phyloP scores from a whole-genome alignment of 768 basidiomycete genomes.

The Mycena olivaceomarginata region DNA sequence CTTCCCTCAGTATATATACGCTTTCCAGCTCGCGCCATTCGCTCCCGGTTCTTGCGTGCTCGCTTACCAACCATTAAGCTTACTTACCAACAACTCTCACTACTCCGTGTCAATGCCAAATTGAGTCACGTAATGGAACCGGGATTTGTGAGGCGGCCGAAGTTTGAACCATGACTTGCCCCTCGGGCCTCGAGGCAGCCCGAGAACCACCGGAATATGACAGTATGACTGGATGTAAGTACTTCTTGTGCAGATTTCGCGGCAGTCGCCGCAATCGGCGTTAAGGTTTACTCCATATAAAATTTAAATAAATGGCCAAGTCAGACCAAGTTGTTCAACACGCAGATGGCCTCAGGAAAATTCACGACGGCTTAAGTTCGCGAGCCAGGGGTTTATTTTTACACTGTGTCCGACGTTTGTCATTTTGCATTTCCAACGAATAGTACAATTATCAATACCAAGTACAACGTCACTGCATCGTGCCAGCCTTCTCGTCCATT shows the following conservation, averaged over 20 bases:
- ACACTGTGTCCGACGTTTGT: not conserved
- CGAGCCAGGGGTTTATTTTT: not conserved
- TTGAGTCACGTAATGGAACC: not conserved
- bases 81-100: not conserved
- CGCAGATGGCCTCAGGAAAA: too few relatives aligned
- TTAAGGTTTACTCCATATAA: too few relatives aligned
- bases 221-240: too few relatives aligned
- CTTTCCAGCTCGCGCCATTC: not conserved
- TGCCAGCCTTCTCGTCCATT: not conserved
- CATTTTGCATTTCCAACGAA: not conserved
- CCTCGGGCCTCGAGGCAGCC: too few relatives aligned
- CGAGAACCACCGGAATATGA: too few relatives aligned
- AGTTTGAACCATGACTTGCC: too few relatives aligned
- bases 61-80: not conserved
- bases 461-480: not conserved
- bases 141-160: not conserved
- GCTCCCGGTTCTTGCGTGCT: slow-evolving; percentile 3
- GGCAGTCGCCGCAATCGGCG: too few relatives aligned
- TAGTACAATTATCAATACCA: not conserved
- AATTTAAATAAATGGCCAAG: too few relatives aligned
- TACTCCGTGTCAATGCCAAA: too few relatives aligned
- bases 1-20: not conserved
- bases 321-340: too few relatives aligned
- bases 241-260: too few relatives aligned
- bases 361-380: not conserved